A percentile compares a stretch with the other conserved stretches of the same genome.
Conservation (phyloP, 2,329 filamentous ascomycete genomes). For the Fusarium foetens region DNA sequence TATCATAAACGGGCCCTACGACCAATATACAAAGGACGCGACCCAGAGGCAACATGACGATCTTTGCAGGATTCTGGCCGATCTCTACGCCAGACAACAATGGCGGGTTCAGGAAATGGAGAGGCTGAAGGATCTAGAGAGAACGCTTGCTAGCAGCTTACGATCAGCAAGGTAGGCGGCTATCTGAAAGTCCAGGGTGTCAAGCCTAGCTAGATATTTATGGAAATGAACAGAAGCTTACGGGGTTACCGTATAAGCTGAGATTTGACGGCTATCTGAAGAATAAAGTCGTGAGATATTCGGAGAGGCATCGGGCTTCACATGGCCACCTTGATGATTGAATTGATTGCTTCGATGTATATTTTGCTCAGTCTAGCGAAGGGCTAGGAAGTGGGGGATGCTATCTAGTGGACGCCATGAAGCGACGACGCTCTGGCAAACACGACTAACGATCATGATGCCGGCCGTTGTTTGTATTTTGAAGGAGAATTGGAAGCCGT, state of each 20-base stretch:
- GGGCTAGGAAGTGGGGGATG: background rate
- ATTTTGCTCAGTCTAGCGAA: background rate
- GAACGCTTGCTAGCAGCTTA: background rate
- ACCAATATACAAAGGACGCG: background rate
- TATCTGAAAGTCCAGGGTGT: fast-evolving
- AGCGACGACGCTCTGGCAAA: background rate
- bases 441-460: background rate
- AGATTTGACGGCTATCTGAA: background rate
- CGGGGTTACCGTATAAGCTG: fast-evolving
- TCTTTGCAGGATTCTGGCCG: fast-evolving
- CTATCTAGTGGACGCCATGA: no score
- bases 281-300: fast-evolving
- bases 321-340: background rate
- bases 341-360: fast-evolving
- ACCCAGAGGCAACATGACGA: background rate
- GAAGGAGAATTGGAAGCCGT: no score
- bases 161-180: fast-evolving
- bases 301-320: fast-evolving
- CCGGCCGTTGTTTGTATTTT: background rate
- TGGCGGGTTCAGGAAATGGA: no score
- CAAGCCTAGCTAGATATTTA: fast-evolving
- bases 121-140: background rate
- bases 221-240: fast-evolving
- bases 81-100: no score
- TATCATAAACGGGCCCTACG: background rate